A percentile compares a stretch with the other conserved stretches of the same genome.
Evolutionary conservation across 495 filamentous ascomycete genomes (phyloP).

Genomic region (Talaromyces nanjingensis): DNA sequence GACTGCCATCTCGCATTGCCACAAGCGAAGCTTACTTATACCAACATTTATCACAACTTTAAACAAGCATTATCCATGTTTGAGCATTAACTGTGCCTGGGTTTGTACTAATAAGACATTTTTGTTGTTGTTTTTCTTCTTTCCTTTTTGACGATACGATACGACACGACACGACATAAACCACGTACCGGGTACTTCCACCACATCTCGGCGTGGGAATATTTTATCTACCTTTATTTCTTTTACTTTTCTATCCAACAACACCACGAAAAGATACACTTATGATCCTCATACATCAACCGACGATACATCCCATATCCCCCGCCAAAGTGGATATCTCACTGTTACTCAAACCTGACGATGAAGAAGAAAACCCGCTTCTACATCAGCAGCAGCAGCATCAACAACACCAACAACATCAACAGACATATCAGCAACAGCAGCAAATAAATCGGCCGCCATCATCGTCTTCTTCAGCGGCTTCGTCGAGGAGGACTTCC

Average conservation of each 20-base stretch:
- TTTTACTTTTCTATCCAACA: not conserved
- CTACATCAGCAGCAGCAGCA: not conserved
- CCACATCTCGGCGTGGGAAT: not conserved
- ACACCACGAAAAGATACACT: slow-evolving; percentile 28
- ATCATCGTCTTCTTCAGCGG: slow-evolving; percentile 13
- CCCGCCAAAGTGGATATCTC: slow-evolving; percentile 85
- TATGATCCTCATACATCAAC: slow-evolving; percentile 48
- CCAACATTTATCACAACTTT: not conserved
- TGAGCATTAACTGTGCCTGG: not conserved
- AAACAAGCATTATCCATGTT: not conserved
- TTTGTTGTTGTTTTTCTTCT: not conserved
- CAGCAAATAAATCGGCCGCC: not conserved
- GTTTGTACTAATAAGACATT: not conserved
- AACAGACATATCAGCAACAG: not conserved
- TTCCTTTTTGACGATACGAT: not conserved
- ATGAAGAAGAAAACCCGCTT: slow-evolving; percentile 67
- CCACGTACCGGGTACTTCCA: not conserved
- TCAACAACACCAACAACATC: slow-evolving; percentile 17
- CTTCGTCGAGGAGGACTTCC: slow-evolving; percentile 18
- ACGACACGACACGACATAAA: not conserved
- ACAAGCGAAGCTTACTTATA: not conserved
- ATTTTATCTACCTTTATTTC: not conserved
- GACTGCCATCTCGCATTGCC: not conserved
- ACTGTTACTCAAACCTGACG: slow-evolving; percentile 68
- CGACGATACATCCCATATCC: slow-evolving; percentile 30